Base-by-base conservation (phyloP, 169 alveolate genomes). In the Plasmodium yoelii region DNA sequence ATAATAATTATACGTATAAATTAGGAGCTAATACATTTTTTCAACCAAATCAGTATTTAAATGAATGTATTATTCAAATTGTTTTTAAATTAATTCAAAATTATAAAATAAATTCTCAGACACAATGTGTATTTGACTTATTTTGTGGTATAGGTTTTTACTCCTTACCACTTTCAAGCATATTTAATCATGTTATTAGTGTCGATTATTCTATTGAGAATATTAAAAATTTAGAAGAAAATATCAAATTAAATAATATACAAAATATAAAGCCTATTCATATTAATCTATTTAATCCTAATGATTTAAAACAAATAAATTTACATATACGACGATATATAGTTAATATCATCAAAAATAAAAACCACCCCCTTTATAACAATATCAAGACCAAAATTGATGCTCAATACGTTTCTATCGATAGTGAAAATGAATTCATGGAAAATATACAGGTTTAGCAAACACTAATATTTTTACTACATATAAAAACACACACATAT, bases 131-230 rank as follows among this genome's bases (percentile, higher is more conserved):
- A 9, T 86, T 34, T 70, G 91, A 86, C 64, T 56, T 86, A 22
- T 86, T 86, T 46, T 86, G 91, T 69, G 91, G 91, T 6, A 86
- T 86, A 12, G 91, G 91, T 18, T 86, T 86, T 70, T 86, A 86
- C 71, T 86, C 91, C 10, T 53, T 86, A 42, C 91, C 87, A 22
- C 70, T 86, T 26, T 47, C 91, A 26, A 53, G 18, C 7, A 39
- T 57, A 1, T 86, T 86, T 73, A 44, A 49, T 15, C 47, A 60
- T 44, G 69, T 86, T 69, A 71, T 86, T 51, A 19, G 91, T 70
- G 42, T 70, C 22, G 91, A 86, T 70, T 86, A 86, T 64, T 86
- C 91, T 18, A 86, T 86, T 13, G 86, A 70, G 69, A 86, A 86
- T 86, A 86, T 86, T 69, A 70, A 68, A 57, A 57, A 15, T n/a